A percentile compares a stretch with the other conserved stretches of the same genome.
These are phyloP conservation scores for Spergularia bocconei DNA, from an alignment of 148 eudicot genomes.

Conservation along the genomic window DNA sequence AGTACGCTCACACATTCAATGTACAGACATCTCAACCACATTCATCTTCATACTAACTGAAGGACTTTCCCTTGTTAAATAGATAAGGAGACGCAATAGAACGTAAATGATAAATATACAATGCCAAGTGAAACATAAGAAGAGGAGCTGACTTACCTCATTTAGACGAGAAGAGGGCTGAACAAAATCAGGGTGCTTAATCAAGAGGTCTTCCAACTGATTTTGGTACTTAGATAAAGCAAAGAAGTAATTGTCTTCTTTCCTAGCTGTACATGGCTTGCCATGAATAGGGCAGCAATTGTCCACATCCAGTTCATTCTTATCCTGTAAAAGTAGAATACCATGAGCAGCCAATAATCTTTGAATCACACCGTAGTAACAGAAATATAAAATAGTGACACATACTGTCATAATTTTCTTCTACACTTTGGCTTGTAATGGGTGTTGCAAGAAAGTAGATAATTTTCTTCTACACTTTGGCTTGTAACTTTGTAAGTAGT, in stretches of 20 bases:
- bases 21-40: neutral
- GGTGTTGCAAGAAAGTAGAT: neutral
- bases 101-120: neutral
- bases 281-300: constrained; percentile 84
- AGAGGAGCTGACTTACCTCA: constrained; percentile 52
- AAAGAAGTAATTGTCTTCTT: constrained; percentile 96
- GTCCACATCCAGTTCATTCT: constrained; percentile 65
- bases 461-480: neutral
- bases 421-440: no score
- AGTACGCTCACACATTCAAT: neutral
- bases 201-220: constrained; percentile 62
- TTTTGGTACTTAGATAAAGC: constrained; percentile 92
- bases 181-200: constrained; percentile 69
- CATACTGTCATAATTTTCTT: neutral
- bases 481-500: no score
- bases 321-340: constrained; percentile 51
- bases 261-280: constrained; percentile 78
- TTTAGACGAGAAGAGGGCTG: constrained; percentile 84
- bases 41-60: neutral
- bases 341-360: neutral
- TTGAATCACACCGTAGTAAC: constrained; percentile 1
- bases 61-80: neutral
- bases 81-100: neutral
- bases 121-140: constrained; percentile 2
- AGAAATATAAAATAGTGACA: neutral